phyloP scores from a whole-genome alignment of 495 filamentous ascomycete species.

The Penicillium pulvis region DNA sequence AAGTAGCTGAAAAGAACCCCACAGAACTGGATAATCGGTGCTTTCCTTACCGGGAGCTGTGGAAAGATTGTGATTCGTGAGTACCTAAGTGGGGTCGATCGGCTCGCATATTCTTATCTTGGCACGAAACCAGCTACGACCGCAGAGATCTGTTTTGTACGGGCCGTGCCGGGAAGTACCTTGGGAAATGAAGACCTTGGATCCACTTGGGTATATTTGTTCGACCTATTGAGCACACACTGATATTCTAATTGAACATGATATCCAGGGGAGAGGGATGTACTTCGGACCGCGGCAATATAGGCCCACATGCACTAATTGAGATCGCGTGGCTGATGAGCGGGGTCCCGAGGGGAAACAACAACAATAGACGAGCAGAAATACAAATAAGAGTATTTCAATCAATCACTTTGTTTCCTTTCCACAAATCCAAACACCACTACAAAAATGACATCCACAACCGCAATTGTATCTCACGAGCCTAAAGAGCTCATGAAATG shows the following conservation, averaged over 20 bases:
- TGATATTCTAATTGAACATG: too few species aligned
- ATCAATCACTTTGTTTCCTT: not conserved
- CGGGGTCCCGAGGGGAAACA: not conserved
- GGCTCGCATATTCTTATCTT: not conserved
- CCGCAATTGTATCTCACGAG: slow-evolving; percentile 26
- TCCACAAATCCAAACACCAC: too few species aligned
- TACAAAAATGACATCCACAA: slow-evolving; percentile 4
- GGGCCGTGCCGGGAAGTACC: not conserved
- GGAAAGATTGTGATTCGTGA: too few species aligned
- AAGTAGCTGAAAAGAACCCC: too few species aligned
- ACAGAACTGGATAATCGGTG: too few species aligned
- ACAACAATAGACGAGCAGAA: not conserved
- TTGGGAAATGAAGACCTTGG: not conserved
- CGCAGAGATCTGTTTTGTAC: too few species aligned
- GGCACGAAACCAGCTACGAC: not conserved
- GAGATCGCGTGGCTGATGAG: not conserved
- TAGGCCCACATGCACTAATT: not conserved
- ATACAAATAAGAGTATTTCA: not conserved
- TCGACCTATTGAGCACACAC: too few species aligned
- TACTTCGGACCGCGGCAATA: not conserved
- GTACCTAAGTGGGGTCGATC: too few species aligned
- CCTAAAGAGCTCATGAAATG: slow-evolving; percentile 4
- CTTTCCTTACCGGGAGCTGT: too few species aligned
- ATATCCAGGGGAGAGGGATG: not conserved
- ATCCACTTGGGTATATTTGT: too few species aligned